These are phyloP conservation scores for Penicillium sp. DNA, from an alignment of 2,329 filamentous ascomycete genomes.

Conservation along the genomic window DNA sequence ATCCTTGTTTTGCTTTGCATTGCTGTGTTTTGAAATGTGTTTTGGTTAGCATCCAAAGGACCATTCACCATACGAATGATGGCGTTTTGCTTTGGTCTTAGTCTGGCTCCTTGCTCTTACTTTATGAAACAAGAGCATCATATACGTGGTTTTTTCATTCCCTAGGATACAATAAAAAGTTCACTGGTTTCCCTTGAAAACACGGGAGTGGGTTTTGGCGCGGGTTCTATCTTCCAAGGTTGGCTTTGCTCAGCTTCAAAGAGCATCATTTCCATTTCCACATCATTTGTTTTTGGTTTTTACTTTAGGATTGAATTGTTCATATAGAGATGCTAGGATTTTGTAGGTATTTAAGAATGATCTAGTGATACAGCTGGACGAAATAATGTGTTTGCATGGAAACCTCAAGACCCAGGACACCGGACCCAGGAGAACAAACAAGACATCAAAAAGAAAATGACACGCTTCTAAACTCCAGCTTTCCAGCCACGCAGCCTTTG, in stretches of 20 bases:
- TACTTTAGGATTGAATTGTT: background rate
- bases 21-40: background rate
- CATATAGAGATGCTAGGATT: background rate
- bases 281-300: background rate
- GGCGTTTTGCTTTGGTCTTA: conserved; percentile 23
- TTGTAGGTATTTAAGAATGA: background rate
- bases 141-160: too few relatives aligned
- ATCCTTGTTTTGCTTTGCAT: background rate
- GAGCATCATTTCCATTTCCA: too few relatives aligned
- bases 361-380: background rate
- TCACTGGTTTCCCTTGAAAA: too few relatives aligned
- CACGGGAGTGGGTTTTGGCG: too few relatives aligned
- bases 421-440: background rate
- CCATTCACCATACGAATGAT: conserved; percentile 18
- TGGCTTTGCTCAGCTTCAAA: too few relatives aligned
- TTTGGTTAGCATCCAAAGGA: conserved; percentile 1
- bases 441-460: background rate
- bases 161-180: too few relatives aligned
- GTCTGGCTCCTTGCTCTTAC: too few relatives aligned
- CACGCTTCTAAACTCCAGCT: background rate
- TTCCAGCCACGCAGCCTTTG: background rate
- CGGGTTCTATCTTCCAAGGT: too few relatives aligned
- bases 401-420: background rate
- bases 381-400: background rate
- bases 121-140: too few relatives aligned